These are phyloP conservation scores for Lagenaria siceraria DNA, from an alignment of 306 rosid species.

Conservation along the genomic window DNA sequence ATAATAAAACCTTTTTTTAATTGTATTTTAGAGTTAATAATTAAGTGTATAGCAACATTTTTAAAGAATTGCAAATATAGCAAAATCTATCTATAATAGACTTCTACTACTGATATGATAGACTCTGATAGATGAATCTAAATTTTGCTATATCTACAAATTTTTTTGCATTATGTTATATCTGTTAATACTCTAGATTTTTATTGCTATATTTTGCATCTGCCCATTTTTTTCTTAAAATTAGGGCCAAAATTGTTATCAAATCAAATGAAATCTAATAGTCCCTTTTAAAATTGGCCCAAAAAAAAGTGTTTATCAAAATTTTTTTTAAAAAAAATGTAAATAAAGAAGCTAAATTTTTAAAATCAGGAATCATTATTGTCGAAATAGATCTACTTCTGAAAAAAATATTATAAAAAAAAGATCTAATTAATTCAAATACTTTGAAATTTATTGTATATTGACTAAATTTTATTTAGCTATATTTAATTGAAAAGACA, in stretches of 20 bases:
- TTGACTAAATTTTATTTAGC: neutral
- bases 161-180: too few species aligned
- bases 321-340: neutral
- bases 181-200: too few species aligned
- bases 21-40: too few species aligned
- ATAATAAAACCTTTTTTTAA: too few species aligned
- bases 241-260: neutral
- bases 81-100: too few species aligned
- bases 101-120: too few species aligned
- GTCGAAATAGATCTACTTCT: neutral
- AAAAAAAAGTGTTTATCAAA: neutral
- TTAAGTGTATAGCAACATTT: too few species aligned
- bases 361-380: neutral
- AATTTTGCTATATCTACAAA: too few species aligned
- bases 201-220: too few species aligned
- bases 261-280: neutral
- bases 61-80: too few species aligned
- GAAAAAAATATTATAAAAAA: neutral
- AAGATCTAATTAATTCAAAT: neutral
- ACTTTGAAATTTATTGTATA: neutral
- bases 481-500: neutral
- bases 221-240: neutral
- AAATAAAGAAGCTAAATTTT: too few species aligned
- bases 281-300: neutral
- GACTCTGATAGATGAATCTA: too few species aligned